Evolutionary conservation across 257 asterid genomes (phyloP).

Genomic region (Hygrophila difformis): DNA sequence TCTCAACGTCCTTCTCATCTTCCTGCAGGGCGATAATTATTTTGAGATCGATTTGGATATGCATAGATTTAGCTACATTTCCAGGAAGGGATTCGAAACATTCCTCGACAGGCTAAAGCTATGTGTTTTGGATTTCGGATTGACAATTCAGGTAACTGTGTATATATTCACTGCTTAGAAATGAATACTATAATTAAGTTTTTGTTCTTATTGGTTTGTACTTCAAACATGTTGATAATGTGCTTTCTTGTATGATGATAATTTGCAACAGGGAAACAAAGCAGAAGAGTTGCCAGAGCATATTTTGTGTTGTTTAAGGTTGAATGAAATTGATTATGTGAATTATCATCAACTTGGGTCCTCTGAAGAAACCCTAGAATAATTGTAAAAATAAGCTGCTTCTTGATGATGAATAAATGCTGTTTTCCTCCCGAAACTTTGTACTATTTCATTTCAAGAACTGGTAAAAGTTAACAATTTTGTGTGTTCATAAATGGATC

Average conservation of each 20-base stretch:
- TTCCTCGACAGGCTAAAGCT: constrained; percentile 77
- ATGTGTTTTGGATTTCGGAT: constrained; percentile 77
- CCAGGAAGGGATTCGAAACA: constrained; percentile 84
- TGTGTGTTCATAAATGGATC: too few relatives aligned
- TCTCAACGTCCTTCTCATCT: neutral
- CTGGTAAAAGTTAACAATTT: too few relatives aligned
- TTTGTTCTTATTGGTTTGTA: neutral
- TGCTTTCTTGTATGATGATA: constrained; percentile 7
- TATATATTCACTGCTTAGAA: constrained; percentile 3
- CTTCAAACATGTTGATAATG: neutral
- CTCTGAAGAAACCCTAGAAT: constrained; percentile 32
- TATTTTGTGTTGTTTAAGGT: constrained; percentile 75
- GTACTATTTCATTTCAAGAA: too few relatives aligned
- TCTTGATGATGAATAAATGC: too few relatives aligned
- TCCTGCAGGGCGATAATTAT: constrained; percentile 72
- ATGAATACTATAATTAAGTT: neutral
- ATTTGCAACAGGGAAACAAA: constrained; percentile 64
- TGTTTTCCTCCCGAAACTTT: too few relatives aligned
- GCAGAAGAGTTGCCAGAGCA: constrained; percentile 94
- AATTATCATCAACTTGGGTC: constrained; percentile 67
- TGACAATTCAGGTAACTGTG: constrained; percentile 95
- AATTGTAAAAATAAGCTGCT: constrained; percentile 16
- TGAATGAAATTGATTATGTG: constrained; percentile 67
- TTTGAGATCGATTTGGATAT: constrained; percentile 91
- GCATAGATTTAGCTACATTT: constrained; percentile 96